A percentile compares a stretch with the other conserved stretches of the same genome.
Evolutionary conservation across 331 rosid species (phyloP).

Genomic region (Rosa hybrid): DNA sequence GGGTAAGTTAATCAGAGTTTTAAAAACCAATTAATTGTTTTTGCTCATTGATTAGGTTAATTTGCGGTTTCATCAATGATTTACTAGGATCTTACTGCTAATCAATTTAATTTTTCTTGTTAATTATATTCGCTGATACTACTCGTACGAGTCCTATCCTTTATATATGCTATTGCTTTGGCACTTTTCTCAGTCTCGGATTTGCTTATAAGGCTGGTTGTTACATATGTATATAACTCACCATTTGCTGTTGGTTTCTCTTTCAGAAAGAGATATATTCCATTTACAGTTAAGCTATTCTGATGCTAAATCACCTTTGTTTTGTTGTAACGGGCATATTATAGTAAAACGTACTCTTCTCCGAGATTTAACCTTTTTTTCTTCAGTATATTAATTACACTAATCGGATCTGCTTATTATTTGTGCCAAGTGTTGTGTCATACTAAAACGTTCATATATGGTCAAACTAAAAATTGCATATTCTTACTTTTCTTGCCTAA

Average conservation of each 20-base stretch:
- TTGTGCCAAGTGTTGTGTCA: neutral
- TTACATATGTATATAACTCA: neutral
- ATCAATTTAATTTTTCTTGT: neutral
- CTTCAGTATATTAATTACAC: neutral
- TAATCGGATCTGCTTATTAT: neutral
- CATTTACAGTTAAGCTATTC: neutral
- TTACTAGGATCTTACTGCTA: neutral
- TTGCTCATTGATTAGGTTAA: neutral
- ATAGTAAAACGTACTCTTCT: neutral
- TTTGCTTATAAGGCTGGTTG: neutral
- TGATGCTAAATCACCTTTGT: neutral
- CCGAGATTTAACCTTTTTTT: neutral
- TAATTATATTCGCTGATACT: neutral
- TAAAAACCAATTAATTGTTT: neutral
- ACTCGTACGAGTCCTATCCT: neutral
- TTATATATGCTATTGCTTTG: neutral
- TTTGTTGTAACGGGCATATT: neutral
- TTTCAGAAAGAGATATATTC: neutral
- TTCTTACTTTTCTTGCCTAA: neutral
- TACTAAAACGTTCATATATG: neutral
- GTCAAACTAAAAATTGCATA: neutral
- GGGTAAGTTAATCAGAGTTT: constrained; percentile 47
- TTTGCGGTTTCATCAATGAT: neutral
- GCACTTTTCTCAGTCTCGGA: neutral
- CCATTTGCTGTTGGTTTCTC: neutral